A percentile compares a stretch with the other conserved stretches of the same genome.
Conservation (phyloP, 1,139 yeast species). For the Petasospora fabianii region DNA sequence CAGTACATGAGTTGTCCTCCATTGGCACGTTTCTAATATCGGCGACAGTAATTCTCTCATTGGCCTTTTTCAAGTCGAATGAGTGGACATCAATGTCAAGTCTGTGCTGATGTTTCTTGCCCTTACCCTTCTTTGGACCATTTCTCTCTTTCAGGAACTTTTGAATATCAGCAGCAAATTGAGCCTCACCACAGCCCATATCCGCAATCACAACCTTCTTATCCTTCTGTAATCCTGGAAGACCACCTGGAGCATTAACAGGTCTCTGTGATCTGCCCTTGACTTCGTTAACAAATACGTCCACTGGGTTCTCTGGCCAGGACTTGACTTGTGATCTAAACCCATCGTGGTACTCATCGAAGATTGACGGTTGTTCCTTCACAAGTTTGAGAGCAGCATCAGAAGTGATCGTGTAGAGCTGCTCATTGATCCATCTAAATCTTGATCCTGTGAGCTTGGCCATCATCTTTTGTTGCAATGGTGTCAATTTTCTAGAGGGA, state of each 20-base stretch:
- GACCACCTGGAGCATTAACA: constrained; percentile 92
- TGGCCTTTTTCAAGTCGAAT: constrained; percentile 84
- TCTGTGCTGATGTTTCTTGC: constrained; percentile 30
- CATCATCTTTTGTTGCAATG: constrained; percentile 93
- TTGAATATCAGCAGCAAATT: constrained; percentile 63
- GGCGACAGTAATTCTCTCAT: constrained; percentile 88
- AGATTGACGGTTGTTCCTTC: constrained; percentile 77
- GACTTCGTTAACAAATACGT: constrained; percentile 75
- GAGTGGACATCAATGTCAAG: constrained; percentile 69
- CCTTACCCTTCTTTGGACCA: constrained; percentile 33
- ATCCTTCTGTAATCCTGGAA: constrained; percentile 60
- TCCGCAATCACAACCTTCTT: constrained; percentile 77
- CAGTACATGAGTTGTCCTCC: constrained; percentile 68
- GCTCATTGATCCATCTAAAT: constrained; percentile 97
- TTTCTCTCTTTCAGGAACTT: constrained; percentile 43
- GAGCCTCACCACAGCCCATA: constrained; percentile 99
- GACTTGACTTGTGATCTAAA: constrained; percentile 90
- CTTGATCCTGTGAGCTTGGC: constrained; percentile 91
- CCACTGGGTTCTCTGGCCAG: constrained; percentile 98
- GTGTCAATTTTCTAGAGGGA: constrained; percentile 56
- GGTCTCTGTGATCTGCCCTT: constrained; percentile 58
- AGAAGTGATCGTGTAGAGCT: constrained; percentile 80
- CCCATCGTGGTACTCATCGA: constrained; percentile 93
- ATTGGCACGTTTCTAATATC: constrained; percentile 91
- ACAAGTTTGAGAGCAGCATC: constrained; percentile 72